A percentile compares a stretch with the other conserved stretches of the same genome.
These are phyloP conservation scores for Aspergillus japonicus DNA, from an alignment of 2,329 filamentous ascomycete genomes.

Conservation along the genomic window DNA sequence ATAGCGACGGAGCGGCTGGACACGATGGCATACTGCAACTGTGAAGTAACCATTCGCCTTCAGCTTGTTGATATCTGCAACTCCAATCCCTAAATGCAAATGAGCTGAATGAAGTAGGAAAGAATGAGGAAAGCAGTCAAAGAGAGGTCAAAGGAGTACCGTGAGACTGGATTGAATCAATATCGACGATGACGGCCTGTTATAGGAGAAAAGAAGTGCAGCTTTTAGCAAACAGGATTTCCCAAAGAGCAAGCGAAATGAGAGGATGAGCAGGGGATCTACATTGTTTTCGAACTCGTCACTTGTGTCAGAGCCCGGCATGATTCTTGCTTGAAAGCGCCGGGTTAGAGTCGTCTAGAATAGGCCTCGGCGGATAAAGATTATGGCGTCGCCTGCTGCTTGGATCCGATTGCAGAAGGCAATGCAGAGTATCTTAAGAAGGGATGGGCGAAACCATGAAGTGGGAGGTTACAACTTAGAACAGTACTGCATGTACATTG, in stretches of 20 bases:
- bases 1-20: conserved; percentile 15
- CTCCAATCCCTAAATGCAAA: conserved; percentile 54
- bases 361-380: background rate
- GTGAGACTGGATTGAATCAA: conserved; percentile 65
- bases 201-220: conserved; percentile 14
- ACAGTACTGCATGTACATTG: no score
- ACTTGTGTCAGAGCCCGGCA: conserved; percentile 54
- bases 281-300: conserved; percentile 56
- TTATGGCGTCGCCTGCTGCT: background rate
- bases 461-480: no score
- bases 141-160: conserved; percentile 39
- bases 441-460: no score
- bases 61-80: conserved; percentile 64
- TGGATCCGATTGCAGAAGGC: background rate
- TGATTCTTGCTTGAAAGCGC: conserved; percentile 22
- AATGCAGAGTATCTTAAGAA: no score
- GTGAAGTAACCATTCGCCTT: conserved; percentile 64
- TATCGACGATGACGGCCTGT: conserved; percentile 62
- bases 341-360: background rate
- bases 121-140: background rate
- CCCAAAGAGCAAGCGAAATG: background rate
- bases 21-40: conserved; percentile 50
- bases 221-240: background rate
- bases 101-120: background rate
- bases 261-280: conserved; percentile 7